Evolutionary conservation across 306 rosid species (phyloP).

Genomic region (Vigna angularis): DNA sequence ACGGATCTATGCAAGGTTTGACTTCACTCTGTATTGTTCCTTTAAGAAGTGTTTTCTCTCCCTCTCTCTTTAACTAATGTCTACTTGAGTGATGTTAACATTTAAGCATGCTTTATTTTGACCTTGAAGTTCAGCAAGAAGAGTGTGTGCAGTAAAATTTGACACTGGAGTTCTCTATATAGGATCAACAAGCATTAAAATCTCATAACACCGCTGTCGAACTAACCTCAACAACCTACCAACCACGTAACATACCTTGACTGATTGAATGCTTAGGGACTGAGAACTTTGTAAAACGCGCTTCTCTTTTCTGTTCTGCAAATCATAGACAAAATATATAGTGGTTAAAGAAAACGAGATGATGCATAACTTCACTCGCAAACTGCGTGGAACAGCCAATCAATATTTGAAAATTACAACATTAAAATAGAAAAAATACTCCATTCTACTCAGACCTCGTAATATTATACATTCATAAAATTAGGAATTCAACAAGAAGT

Average conservation of each 20-base stretch:
- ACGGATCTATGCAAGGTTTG: conserved; percentile 30
- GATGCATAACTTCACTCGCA: not conserved
- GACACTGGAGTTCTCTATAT: not conserved
- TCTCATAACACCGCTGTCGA: not conserved
- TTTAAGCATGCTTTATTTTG: conserved; percentile 14
- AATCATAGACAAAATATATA: conserved; percentile 29
- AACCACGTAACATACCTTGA: conserved; percentile 53
- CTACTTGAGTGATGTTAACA: conserved; percentile 14
- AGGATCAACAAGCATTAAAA: conserved; percentile 27
- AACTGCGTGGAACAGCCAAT: not conserved
- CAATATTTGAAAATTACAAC: conserved; percentile 18
- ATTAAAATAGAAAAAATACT: conserved; percentile 4
- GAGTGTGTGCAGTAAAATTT: not conserved
- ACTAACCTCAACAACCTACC: conserved; percentile 19
- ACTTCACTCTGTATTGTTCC: conserved; percentile 14
- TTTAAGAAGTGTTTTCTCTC: not conserved
- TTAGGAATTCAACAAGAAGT: conserved; percentile 18
- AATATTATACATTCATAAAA: conserved; percentile 22
- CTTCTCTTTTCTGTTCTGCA: conserved; percentile 77
- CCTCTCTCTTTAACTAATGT: conserved; percentile 1
- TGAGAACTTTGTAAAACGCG: conserved; percentile 65
- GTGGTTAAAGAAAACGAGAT: not conserved
- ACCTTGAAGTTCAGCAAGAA: not conserved
- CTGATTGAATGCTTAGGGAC: conserved; percentile 60
- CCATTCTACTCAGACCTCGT: not conserved